phyloP scores from a whole-genome alignment of 805 yeast genomes.

The Saccharomycopsis microspora region DNA sequence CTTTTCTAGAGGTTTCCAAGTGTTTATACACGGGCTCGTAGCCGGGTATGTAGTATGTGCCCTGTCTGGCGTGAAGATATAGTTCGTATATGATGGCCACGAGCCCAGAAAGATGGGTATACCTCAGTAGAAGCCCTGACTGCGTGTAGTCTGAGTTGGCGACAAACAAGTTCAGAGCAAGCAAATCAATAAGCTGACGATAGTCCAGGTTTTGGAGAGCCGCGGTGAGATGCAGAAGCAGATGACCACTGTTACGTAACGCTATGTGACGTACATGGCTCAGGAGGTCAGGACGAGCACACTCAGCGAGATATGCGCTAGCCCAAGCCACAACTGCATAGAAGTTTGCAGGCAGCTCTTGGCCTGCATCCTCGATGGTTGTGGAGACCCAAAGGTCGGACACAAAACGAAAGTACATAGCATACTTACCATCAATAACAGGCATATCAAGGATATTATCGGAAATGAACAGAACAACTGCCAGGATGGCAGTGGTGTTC shows the following conservation, averaged over 20 bases:
- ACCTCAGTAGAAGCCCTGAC: conserved; percentile 3
- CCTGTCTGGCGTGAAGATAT: conserved; percentile 4
- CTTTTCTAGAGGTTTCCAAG: neutral
- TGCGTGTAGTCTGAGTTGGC: conserved; percentile 3
- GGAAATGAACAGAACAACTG: conserved; percentile 2
- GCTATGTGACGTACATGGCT: too few species aligned
- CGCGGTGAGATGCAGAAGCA: neutral
- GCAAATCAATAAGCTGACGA: conserved; percentile 4
- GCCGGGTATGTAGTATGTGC: conserved; percentile 1
- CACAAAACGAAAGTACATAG: neutral
- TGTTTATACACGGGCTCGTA: neutral
- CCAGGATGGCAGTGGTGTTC: neutral
- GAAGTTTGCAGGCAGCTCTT: conserved; percentile 1
- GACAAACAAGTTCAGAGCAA: conserved; percentile 8
- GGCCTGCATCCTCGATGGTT: conserved; percentile 1
- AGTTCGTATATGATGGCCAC: conserved; percentile 13
- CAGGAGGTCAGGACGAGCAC: neutral
- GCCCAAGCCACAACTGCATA: conserved; percentile 13
- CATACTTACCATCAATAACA: conserved; percentile 1
- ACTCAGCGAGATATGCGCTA: neutral
- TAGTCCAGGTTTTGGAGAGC: conserved; percentile 5
- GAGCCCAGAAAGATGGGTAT: conserved; percentile 10
- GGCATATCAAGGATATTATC: conserved; percentile 6
- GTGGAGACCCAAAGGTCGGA: conserved; percentile 10
- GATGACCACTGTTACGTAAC: neutral